Evolutionary conservation across 768 basidiomycete species (phyloP), one percentile per base, ranked within the genome.

Genomic region (Termitomyces sp.): DNA sequence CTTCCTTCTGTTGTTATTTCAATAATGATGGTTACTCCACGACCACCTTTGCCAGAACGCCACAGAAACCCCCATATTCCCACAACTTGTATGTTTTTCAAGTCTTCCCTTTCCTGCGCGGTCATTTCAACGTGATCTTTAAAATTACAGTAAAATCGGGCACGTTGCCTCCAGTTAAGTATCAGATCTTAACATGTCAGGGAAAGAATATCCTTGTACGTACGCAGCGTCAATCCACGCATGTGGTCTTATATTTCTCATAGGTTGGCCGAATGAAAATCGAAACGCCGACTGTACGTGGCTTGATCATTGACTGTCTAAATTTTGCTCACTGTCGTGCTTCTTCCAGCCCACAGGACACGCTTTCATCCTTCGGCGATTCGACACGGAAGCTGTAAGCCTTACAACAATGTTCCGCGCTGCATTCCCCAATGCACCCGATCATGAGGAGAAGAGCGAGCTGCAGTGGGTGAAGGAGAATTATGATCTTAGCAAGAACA

Each of bases 351-450:
- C 86, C 28, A 70, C 75, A 14, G 85, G 88, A 35, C 94, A 98
- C 72, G 93, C 95, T 23, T 98, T 97, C 69, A 91, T 98, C 67
- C 86, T 98, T 35, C 85, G 94, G 44, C 85, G 95, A 54, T 94
- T 90, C 64, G 95, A 98, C 72, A 96, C 94, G 3, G 87, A 90
- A 57, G 93, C 93, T 19, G 82, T 98, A 72, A 90, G 88, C 61
- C 81, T 94, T 10, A 96, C 94, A 10, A 96, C 94, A 55, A 96
- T 98, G 94, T 96, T 91, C 75, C 90, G 94, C 57, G 94, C 94
- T 8, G 93, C 93, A 0, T 98, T 93, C 70, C 94, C 94, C 10
- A 82, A 78, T 39, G 89, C 93, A 3, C 74, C 76, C 42, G 91
- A 94, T 1, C 74, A 79, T 47, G 84, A 88, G 17, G 94, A 98